These are phyloP conservation scores for Fusarium clavum DNA, from an alignment of 2,329 filamentous ascomycete genomes.

Conservation along the genomic window DNA sequence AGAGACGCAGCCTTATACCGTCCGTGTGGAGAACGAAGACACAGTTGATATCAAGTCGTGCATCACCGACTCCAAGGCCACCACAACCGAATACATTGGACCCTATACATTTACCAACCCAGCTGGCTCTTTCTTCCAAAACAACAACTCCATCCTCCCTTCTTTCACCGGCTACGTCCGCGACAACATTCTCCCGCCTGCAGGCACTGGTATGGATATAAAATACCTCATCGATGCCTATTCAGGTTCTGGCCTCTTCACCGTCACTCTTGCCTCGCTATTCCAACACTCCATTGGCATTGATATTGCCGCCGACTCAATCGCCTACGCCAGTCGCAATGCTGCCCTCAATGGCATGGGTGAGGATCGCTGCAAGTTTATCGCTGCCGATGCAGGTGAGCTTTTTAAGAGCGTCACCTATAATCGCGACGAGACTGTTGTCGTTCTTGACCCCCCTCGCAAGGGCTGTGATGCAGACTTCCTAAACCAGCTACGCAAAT, in stretches of 20 bases:
- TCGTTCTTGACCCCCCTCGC: slow-evolving; percentile 96
- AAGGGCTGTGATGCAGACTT: slow-evolving; percentile 94
- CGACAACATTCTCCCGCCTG: slow-evolving; percentile 74
- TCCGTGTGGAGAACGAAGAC: slow-evolving; percentile 62
- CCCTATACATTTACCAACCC: slow-evolving; percentile 88
- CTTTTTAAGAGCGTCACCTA: slow-evolving; percentile 83
- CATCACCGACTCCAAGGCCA: slow-evolving; percentile 86
- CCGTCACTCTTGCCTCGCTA: slow-evolving; percentile 86
- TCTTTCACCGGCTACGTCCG: slow-evolving; percentile 89
- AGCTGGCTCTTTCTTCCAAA: slow-evolving; percentile 97
- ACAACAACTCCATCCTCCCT: slow-evolving; percentile 97
- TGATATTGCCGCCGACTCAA: slow-evolving; percentile 85
- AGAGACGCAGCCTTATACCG: slow-evolving; percentile 50
- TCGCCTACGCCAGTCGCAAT: slow-evolving; percentile 82
- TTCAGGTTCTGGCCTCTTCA: slow-evolving; percentile 97
- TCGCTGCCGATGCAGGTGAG: slow-evolving; percentile 86
- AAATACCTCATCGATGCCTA: slow-evolving; percentile 97
- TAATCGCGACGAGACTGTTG: slow-evolving; percentile 82
- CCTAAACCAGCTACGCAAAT: slow-evolving; percentile 80
- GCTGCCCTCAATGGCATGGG: slow-evolving; percentile 79
- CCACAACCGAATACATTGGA: slow-evolving; percentile 88
- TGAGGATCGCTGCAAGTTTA: slow-evolving; percentile 78
- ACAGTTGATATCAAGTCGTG: slow-evolving; percentile 86
- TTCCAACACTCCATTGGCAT: slow-evolving; percentile 90
- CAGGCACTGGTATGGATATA: slow-evolving; percentile 58